Base-by-base conservation (phyloP, 2,329 filamentous ascomycete genomes). In the Lasiodiplodia hormozganensis region DNA sequence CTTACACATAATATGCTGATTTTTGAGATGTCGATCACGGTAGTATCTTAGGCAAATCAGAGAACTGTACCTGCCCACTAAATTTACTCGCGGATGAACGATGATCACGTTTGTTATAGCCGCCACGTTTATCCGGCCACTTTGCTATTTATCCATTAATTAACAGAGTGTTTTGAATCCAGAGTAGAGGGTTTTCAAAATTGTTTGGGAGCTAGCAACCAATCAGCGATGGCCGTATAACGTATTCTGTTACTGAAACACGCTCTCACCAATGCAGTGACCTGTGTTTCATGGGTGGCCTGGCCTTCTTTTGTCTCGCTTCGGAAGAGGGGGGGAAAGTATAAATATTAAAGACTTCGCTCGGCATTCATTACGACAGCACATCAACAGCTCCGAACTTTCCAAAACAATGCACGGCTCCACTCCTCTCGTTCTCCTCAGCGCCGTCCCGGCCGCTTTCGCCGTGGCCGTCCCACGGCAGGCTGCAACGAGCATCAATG, bases 401-500 rank as follows among this genome's bases (percentile, higher is more conserved):
- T 47, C 14, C 10, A 12, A 21, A 38, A 28, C 31, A 28, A 62
- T 62, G 58, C 58, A 62, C 58, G 58, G 58, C 4, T 23, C 23
- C 16, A 62, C 40, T 10, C 10, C 40, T 3, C n/a, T 62, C 21
- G 25, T 40, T 3, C 58, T 62, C 11, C 25, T 62, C 14, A 12
- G 25, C 16, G 28, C 58, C 18, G 49, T 62, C 16, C 58, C 58
- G 23, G 58, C 58, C 2, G 14, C 58, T 8, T 62, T 49, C 28
- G 68, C 62, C 21, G 31, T 70, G 31, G 56, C 38, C 11, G 71
- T 54, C 36, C 71, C 73, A 3, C 49, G 72, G 74, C 67, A 86
- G 85, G 60, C 60, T 7, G 47, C 60, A n/a, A 31, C 36, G 28
- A 64, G 60, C 31, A 82, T 90, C 71, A 84, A 89, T 74, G 75